These are phyloP conservation scores for Emericellopsis terricola DNA, from an alignment of 495 filamentous ascomycete species.

Conservation along the genomic window DNA sequence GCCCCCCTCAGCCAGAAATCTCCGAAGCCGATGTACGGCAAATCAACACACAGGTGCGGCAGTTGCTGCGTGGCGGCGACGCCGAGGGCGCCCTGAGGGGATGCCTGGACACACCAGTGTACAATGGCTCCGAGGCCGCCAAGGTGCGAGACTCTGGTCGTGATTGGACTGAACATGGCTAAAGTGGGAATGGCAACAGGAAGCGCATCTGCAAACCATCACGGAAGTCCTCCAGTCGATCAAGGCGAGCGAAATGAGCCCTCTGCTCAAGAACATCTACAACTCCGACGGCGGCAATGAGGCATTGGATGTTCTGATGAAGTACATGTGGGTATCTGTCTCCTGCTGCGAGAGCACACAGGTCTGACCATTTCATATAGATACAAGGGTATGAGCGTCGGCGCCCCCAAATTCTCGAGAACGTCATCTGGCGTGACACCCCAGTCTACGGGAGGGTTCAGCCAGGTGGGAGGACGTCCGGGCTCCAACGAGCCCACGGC, in stretches of 20 bases:
- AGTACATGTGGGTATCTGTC: slow-evolving; percentile 41
- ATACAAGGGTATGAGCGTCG: slow-evolving; percentile 68
- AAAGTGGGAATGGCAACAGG: slow-evolving; percentile 17
- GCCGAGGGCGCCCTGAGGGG: slow-evolving; percentile 64
- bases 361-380: slow-evolving; percentile 14
- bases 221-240: slow-evolving; percentile 81
- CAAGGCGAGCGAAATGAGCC: slow-evolving; percentile 77
- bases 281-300: slow-evolving; percentile 52
- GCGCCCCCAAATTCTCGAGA: slow-evolving; percentile 10
- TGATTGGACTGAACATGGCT: not conserved
- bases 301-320: slow-evolving; percentile 54
- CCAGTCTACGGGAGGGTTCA: slow-evolving; percentile 63
- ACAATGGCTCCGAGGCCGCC: slow-evolving; percentile 43
- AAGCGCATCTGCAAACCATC: slow-evolving; percentile 63
- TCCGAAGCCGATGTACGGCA: slow-evolving; percentile 54
- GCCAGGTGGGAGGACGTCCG: slow-evolving; percentile 55
- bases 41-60: slow-evolving; percentile 59
- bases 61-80: slow-evolving; percentile 72
- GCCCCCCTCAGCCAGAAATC: slow-evolving; percentile 47
- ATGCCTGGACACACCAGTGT: slow-evolving; percentile 50
- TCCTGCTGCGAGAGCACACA: not conserved
- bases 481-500: slow-evolving; percentile 57
- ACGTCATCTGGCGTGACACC: slow-evolving; percentile 43
- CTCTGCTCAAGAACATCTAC: slow-evolving; percentile 62
- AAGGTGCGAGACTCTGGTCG: slow-evolving; percentile 32